A percentile compares a stretch with the other conserved stretches of the same genome.
Conservation (phyloP, 148 eudicot genomes). For the Spergularia marina region DNA sequence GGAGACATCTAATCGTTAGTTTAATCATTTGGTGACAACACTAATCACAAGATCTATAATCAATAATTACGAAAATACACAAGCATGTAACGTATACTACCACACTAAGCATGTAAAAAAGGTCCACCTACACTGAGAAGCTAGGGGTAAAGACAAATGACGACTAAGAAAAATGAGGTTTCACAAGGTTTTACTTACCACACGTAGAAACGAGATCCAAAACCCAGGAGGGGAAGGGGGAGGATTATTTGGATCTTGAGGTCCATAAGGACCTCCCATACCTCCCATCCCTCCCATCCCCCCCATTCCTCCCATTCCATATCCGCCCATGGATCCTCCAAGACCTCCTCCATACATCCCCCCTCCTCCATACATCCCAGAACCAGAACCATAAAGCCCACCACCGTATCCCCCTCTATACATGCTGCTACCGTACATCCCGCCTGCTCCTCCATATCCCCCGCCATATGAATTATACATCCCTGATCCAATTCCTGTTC, state of each 20-base stretch:
- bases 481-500: slow-evolving; percentile 63
- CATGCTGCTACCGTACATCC: slow-evolving; percentile 58
- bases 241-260: slow-evolving; percentile 88
- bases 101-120: neutral
- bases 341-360: slow-evolving; percentile 33
- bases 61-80: neutral
- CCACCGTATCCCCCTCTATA: slow-evolving; percentile 66
- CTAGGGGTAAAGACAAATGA: neutral
- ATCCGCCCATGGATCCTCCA: slow-evolving; percentile 56
- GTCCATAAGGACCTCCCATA: slow-evolving; percentile 51
- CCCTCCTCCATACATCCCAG: slow-evolving; percentile 52
- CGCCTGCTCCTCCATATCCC: slow-evolving; percentile 70
- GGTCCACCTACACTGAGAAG: neutral
- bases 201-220: slow-evolving; percentile 90
- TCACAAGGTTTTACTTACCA: slow-evolving; percentile 46
- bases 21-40: neutral
- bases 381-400: slow-evolving; percentile 59
- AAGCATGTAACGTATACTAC: neutral
- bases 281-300: slow-evolving; percentile 23
- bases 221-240: slow-evolving; percentile 92
- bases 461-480: slow-evolving; percentile 72
- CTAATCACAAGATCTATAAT: neutral
- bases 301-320: slow-evolving; percentile 31
- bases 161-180: neutral
- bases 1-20: neutral